Conservation (phyloP, 148 eudicot species). For the Chenopodium album region DNA sequence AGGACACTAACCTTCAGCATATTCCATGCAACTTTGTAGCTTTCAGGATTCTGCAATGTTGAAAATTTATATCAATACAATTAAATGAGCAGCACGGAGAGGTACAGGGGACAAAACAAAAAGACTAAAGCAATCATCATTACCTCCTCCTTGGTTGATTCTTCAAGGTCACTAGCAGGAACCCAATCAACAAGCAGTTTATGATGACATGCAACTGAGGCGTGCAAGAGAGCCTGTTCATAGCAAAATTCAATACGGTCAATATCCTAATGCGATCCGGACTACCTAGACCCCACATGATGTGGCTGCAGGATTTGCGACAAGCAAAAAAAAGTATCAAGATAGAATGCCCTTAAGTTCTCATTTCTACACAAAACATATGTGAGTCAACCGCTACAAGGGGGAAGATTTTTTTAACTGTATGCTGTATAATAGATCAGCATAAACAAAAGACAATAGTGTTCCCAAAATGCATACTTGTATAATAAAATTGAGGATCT, state of each 20-base stretch:
- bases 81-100: background rate
- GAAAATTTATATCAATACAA: conserved; percentile 14
- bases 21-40: conserved; percentile 71
- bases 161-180: conserved; percentile 93
- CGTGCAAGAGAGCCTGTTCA: conserved; percentile 89
- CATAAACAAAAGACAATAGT: background rate
- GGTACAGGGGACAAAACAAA: background rate
- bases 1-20: conserved; percentile 59
- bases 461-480: background rate
- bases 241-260: background rate
- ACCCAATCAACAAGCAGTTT: conserved; percentile 82
- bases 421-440: background rate
- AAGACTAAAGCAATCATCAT: conserved; percentile 5
- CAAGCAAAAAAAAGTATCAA: background rate
- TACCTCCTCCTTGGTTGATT: conserved; percentile 72
- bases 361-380: background rate
- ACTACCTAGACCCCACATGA: background rate
- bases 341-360: background rate
- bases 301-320: background rate
- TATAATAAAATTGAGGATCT: background rate
- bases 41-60: conserved; percentile 70
- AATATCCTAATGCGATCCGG: background rate
- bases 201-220: conserved; percentile 74
- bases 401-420: background rate
- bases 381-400: background rate